Conservation (phyloP, 441 rosid species). For the Omphalea diandra region DNA sequence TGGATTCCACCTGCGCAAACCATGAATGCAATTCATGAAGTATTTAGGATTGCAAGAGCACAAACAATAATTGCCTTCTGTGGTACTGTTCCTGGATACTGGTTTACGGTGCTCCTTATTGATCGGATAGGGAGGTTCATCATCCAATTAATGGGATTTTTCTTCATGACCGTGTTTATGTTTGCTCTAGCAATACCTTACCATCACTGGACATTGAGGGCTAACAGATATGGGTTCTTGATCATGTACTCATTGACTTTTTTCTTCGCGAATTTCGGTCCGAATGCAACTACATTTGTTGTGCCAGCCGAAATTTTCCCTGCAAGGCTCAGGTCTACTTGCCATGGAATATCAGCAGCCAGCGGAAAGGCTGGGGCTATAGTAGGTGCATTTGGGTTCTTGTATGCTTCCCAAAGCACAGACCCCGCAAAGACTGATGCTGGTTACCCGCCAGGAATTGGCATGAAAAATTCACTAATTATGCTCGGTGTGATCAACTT, state of each 20-base stretch:
- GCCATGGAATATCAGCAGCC: conserved; percentile 84
- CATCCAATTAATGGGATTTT: conserved; percentile 79
- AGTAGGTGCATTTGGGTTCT: conserved; percentile 73
- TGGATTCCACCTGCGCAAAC: conserved; percentile 68
- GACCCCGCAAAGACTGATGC: conserved; percentile 65
- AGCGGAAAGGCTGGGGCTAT: conserved; percentile 73
- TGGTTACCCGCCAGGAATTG: conserved; percentile 74
- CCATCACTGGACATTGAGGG: conserved; percentile 61
- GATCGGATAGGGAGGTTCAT: conserved; percentile 62
- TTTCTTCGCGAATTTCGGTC: conserved; percentile 85
- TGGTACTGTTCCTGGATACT: conserved; percentile 76
- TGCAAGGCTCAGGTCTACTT: conserved; percentile 77
- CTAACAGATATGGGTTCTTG: conserved; percentile 59
- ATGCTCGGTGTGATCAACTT: conserved; percentile 52
- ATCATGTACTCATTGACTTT: conserved; percentile 63
- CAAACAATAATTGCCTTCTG: conserved; percentile 70
- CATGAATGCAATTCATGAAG: conserved; percentile 70
- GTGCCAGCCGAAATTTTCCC: conserved; percentile 92
- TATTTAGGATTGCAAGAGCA: conserved; percentile 58
- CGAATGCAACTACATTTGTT: conserved; percentile 76
- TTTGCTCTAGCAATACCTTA: conserved; percentile 78
- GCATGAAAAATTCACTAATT: conserved; percentile 60
- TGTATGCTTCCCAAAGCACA: conserved; percentile 62
- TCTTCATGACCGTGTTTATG: conserved; percentile 82
- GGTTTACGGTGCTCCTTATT: conserved; percentile 72